These are phyloP conservation scores for Macrophomina pseudophaseolina DNA, from an alignment of 2,329 filamentous ascomycete species.

Conservation along the genomic window DNA sequence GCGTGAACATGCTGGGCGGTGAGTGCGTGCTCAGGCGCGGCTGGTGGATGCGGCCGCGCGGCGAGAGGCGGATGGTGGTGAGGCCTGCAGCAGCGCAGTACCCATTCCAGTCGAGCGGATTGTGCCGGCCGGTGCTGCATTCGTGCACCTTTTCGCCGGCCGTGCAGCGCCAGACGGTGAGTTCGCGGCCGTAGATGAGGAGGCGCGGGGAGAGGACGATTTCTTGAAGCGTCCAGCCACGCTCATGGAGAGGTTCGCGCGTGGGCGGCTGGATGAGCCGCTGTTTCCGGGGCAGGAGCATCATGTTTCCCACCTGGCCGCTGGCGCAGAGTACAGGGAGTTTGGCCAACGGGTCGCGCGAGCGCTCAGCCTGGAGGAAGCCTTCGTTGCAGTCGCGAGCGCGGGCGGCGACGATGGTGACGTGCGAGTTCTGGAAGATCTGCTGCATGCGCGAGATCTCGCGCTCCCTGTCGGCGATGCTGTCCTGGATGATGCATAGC, in stretches of 20 bases:
- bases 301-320: constrained; percentile 3
- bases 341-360: neutral
- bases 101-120: constrained; percentile 24
- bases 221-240: constrained; percentile 27
- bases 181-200: constrained; percentile 23
- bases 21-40: constrained; percentile 16
- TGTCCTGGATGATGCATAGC: constrained; percentile 27
- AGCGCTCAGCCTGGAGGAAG: constrained; percentile 14
- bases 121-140: neutral
- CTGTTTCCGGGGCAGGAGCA: constrained; percentile 9
- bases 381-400: constrained; percentile 11
- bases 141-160: constrained; percentile 14
- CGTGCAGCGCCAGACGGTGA: constrained; percentile 19
- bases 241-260: constrained; percentile 22
- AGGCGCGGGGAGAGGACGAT: constrained; percentile 21
- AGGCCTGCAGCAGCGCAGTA: constrained; percentile 26
- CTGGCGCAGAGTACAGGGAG: constrained; percentile 1
- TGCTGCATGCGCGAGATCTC: constrained; percentile 23
- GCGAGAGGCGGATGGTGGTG: constrained; percentile 22
- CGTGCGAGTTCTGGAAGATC: constrained; percentile 16
- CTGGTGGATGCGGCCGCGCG: constrained; percentile 19
- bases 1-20: constrained; percentile 10
- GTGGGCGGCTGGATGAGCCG: neutral
- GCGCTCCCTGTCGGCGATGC: constrained; percentile 14
- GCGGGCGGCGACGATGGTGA: constrained; percentile 19